Conservation (phyloP, 106 monocot species). For the Acanthochlamys bracteata region DNA sequence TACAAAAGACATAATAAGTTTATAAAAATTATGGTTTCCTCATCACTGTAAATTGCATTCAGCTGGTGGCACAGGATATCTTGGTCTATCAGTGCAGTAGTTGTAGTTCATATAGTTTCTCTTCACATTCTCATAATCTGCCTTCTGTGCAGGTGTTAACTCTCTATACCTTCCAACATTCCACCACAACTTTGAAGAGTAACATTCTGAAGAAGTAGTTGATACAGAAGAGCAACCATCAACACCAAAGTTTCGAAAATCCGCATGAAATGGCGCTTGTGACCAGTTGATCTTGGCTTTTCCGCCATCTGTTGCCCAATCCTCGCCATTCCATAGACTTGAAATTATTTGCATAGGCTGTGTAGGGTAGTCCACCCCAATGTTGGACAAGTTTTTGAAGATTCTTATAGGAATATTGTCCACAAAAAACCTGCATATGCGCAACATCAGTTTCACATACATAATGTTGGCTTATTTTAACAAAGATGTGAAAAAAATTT, state of each 20-base stretch:
- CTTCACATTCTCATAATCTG: conserved; percentile 18
- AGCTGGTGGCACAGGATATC: conserved; percentile 21
- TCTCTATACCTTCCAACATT: conserved; percentile 25
- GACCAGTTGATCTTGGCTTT: conserved; percentile 45
- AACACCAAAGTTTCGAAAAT: conserved; percentile 36
- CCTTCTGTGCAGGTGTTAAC: conserved; percentile 21
- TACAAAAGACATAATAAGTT: too few species aligned
- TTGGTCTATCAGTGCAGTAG: conserved; percentile 41
- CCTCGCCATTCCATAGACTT: conserved; percentile 65
- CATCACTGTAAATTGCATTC: conserved; percentile 28
- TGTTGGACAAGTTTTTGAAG: conserved; percentile 24
- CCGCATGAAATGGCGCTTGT: conserved; percentile 37
- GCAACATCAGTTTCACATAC: background rate
- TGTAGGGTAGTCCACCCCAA: conserved; percentile 36
- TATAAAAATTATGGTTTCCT: too few species aligned
- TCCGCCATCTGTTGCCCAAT: conserved; percentile 76
- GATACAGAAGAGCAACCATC: conserved; percentile 20
- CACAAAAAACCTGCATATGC: conserved; percentile 40
- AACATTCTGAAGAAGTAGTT: background rate
- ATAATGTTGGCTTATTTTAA: too few species aligned
- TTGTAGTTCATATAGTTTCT: conserved; percentile 37
- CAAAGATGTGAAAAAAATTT: too few species aligned
- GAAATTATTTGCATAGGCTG: conserved; percentile 40
- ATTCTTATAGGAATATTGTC: conserved; percentile 52
- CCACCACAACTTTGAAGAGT: conserved; percentile 33